Conservation (phyloP, 768 basidiomycete genomes). For the Mycena crocata region DNA sequence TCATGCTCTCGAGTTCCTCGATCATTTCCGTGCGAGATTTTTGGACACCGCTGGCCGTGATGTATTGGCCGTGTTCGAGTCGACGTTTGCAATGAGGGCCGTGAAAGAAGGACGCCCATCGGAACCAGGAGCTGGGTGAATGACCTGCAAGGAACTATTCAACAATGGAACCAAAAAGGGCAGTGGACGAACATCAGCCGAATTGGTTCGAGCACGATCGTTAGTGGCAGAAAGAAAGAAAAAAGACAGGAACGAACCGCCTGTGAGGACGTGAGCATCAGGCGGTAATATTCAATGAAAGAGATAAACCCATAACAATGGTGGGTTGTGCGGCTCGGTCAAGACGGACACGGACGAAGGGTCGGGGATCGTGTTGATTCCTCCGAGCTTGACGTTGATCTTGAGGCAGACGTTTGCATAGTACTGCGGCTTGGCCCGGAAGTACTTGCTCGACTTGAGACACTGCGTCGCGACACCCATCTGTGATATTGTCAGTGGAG, state of each 20-base stretch:
- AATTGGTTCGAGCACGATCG: constrained; percentile 60
- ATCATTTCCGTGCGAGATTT: constrained; percentile 10
- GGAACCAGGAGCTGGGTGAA: constrained; percentile 85
- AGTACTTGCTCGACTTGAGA: constrained; percentile 74
- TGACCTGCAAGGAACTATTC: constrained; percentile 50
- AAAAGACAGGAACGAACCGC: constrained; percentile 16
- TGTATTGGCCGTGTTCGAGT: constrained; percentile 82
- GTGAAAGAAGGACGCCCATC: constrained; percentile 85
- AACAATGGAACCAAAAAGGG: constrained; percentile 38
- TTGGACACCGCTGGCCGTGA: constrained; percentile 46
- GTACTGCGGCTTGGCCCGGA: constrained; percentile 77
- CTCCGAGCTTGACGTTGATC: constrained; percentile 64
- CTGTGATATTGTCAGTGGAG: background rate
- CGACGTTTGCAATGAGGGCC: constrained; percentile 83
- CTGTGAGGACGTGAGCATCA: background rate
- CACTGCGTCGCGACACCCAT: constrained; percentile 77
- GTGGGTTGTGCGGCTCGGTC: constrained; percentile 78
- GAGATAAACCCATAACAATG: constrained; percentile 11
- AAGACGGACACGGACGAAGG: constrained; percentile 69
- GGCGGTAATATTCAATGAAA: background rate
- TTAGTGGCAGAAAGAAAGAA: background rate
- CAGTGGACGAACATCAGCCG: constrained; percentile 63
- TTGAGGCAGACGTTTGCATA: constrained; percentile 74
- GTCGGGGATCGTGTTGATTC: constrained; percentile 84
- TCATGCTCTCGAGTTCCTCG: constrained; percentile 40